Conservation (phyloP, 768 basidiomycete species). For the Suillus ampliporus region DNA sequence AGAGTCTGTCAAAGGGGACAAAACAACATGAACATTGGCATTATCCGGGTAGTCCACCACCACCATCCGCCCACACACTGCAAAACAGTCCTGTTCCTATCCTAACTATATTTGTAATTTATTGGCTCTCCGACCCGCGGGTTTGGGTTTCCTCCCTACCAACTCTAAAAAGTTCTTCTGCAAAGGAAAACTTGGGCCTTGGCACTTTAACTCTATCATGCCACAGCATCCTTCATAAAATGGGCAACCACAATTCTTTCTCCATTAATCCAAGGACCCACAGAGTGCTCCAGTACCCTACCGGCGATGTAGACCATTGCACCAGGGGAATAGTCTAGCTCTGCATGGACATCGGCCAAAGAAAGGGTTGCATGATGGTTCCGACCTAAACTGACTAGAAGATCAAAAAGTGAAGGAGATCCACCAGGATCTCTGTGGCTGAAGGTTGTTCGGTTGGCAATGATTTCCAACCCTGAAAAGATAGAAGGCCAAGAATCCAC, state of each 20-base stretch:
- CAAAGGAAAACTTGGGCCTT: background rate
- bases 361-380: too few species aligned
- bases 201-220: background rate
- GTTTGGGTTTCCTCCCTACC: too few species aligned
- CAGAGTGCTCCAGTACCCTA: slow-evolving; percentile 23
- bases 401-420: background rate
- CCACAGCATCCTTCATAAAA: slow-evolving; percentile 1
- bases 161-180: background rate
- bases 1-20: too few species aligned
- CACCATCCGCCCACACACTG: too few species aligned
- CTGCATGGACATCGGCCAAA: background rate
- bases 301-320: slow-evolving; percentile 6
- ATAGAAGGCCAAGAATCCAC: slow-evolving; percentile 4
- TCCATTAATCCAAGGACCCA: background rate
- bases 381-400: too few species aligned
- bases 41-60: too few species aligned
- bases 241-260: background rate
- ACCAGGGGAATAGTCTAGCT: slow-evolving; percentile 6
- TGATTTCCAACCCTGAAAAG: slow-evolving; percentile 9
- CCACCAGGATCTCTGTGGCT: background rate
- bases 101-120: too few species aligned
- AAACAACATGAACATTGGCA: too few species aligned
- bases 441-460: slow-evolving; percentile 6
- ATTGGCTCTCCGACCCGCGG: too few species aligned
- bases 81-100: too few species aligned